Evolutionary conservation across 2,329 filamentous ascomycete species (phyloP), one percentile per base, ranked within the genome.

Genomic region (Graphilbum fragrans): DNA sequence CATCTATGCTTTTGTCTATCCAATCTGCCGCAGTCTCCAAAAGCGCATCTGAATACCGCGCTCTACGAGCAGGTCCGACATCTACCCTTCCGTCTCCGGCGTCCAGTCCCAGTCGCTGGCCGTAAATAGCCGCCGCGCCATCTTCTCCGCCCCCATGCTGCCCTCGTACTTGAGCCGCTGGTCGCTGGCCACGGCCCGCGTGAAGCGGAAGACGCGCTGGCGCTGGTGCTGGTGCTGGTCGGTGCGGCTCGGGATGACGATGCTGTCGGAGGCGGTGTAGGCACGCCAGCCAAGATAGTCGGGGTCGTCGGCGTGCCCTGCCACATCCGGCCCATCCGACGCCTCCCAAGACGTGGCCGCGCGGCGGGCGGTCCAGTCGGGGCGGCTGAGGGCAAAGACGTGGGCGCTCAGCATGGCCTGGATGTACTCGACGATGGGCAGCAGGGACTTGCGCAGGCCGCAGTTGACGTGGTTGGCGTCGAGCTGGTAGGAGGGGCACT

Each of bases 391-490:
- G 3, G 63, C 59, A 7, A 74, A 52, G 22, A 60, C 60, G 27
- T 57, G 62, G 0, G 69, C 59, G 0, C 67, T 65, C 4, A 79
- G 56, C 61, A 77, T 70, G n/a, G 63, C 57, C 43, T 75, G 68
- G 23, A 87, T 60, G 41, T 77, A 72, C 41, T 82, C 78, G 16
- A 86, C 57, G 4, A 83, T 67, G 8, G 81, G 79, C 32, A 82
- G 61, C 4, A 86, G 58, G 17, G 77, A 68, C 3, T 74, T 76
- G 35, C 81, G 66, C 31, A 85, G 64, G 1, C 83, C 83, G 53
- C 83, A 88, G 56, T 86, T 82, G 2, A 69, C 68, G 56, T 88
- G 83, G 53, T 86, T 67, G 48, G 70, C 72, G 57, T 88, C 81
- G 45, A 87, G 71, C 56, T 87, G 83, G 53, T 87, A 87, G 42